A percentile compares a stretch with the other conserved stretches of the same genome.
Evolutionary conservation across 495 filamentous ascomycete species (phyloP).

Genomic region (Amniculicola lignicola): DNA sequence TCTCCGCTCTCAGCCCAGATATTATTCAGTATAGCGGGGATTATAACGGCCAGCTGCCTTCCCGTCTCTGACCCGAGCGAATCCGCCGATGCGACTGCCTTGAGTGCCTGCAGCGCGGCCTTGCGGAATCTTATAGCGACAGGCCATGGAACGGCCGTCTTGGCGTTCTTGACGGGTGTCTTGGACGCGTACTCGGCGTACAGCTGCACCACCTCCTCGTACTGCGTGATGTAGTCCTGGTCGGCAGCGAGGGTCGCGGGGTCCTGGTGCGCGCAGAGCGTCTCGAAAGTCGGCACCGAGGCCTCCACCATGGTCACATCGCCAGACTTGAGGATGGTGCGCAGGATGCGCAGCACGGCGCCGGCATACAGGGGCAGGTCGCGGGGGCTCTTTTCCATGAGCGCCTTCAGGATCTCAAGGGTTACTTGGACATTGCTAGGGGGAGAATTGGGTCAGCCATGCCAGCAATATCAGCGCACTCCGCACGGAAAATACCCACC

Average conservation of each 20-base stretch:
- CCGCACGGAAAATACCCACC: slow-evolving; percentile 53
- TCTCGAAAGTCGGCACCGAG: slow-evolving; percentile 75
- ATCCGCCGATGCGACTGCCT: slow-evolving; percentile 72
- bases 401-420: slow-evolving; percentile 77
- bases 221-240: slow-evolving; percentile 76
- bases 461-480: background rate
- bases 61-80: slow-evolving; percentile 69
- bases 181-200: slow-evolving; percentile 77
- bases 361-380: slow-evolving; percentile 83
- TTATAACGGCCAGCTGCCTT: slow-evolving; percentile 67
- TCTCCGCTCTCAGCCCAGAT: slow-evolving; percentile 72
- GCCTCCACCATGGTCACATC: slow-evolving; percentile 88
- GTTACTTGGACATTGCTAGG: slow-evolving; percentile 87
- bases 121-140: slow-evolving; percentile 81
- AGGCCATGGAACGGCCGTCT: slow-evolving; percentile 59
- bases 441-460: background rate
- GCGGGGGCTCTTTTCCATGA: slow-evolving; percentile 87
- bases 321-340: slow-evolving; percentile 69
- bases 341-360: slow-evolving; percentile 74
- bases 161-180: slow-evolving; percentile 43
- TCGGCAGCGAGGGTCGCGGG: slow-evolving; percentile 75
- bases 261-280: slow-evolving; percentile 79
- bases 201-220: slow-evolving; percentile 68
- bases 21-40: slow-evolving; percentile 81
- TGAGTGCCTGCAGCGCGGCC: slow-evolving; percentile 74